Conservation (phyloP, 352 stramenopile species). For the Phytophthora parvispora region DNA sequence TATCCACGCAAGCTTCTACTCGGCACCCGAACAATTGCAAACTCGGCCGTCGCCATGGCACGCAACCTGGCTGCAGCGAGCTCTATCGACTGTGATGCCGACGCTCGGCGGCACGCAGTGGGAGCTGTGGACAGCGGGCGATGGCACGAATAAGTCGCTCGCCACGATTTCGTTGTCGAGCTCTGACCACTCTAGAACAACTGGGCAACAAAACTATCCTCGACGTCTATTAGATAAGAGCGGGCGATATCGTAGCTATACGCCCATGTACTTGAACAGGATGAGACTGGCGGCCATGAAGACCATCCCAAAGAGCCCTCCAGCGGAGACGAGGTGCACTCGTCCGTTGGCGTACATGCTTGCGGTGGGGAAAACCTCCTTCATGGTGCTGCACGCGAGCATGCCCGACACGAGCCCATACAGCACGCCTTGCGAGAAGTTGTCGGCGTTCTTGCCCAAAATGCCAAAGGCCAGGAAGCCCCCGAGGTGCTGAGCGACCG, state of each 20-base stretch:
- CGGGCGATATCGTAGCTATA: conserved; percentile 23
- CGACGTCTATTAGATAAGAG: conserved; percentile 10
- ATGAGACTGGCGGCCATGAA: conserved; percentile 92
- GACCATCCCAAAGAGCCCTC: conserved; percentile 88
- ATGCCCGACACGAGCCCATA: conserved; percentile 95
- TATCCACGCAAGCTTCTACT: conserved; percentile 2
- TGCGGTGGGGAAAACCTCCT: conserved; percentile 93
- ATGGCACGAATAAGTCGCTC: neutral
- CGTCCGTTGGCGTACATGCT: conserved; percentile 89
- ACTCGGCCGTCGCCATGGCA: neutral
- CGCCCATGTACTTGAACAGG: conserved; percentile 80
- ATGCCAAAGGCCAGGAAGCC: conserved; percentile 87
- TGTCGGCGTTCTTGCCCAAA: conserved; percentile 52
- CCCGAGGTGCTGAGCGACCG: conserved; percentile 88
- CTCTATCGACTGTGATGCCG: neutral
- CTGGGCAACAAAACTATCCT: neutral
- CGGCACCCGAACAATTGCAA: neutral
- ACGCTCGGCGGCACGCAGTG: conserved; percentile 2
- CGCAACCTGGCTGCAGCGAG: neutral
- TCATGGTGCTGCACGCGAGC: conserved; percentile 95
- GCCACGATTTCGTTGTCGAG: neutral
- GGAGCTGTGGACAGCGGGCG: conserved; percentile 1
- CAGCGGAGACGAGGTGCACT: conserved; percentile 80
- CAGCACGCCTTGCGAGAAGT: conserved; percentile 81
- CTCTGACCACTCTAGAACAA: neutral